Base-by-base conservation (phyloP, 2,329 filamentous ascomycete genomes). In the Diplodia seriata region DNA sequence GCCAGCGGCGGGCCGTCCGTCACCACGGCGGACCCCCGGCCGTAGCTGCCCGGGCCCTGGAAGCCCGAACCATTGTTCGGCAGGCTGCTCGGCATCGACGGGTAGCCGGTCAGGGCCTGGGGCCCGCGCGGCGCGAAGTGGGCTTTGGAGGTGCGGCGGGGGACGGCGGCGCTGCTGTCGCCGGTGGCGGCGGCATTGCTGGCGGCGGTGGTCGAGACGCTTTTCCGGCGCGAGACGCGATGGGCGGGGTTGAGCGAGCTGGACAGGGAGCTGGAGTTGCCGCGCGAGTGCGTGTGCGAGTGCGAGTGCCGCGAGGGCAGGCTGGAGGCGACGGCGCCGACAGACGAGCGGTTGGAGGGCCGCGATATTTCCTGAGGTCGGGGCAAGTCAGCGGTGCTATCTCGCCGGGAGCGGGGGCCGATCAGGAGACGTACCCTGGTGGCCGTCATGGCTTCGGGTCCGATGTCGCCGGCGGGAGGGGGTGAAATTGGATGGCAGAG, bases 181-280 rank as follows among this genome's bases (percentile, higher is more conserved):
- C 91, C 90, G 70, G 94, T 83, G 66, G 91, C 92, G 20, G 91
- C 90, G 55, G 91, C 88, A 80, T 91, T 94, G 78, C 87, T 85
- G 57, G 85, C 86, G 56, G 90, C 87, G 71, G 89, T 90, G 70
- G 92, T 93, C 77, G 87, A 89, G 77, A 97, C 93, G 81, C 94
- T 97, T 87, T 98, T 98, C 74, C 95, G 89, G 75, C 94, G 92
- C 74, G 92, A 93, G 73, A 98, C 89, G 73, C 95, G 91, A 80
- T 97, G 91, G 78, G 88, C 90, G 73, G 89, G 83, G 82, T 94
- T 94, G 76, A 94, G 87, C 68, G 91, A 88, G 69, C 91, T 86
- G 67, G 94, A 90, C 73, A 93, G 85, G 68, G 92, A 94, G 80
- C 95, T 91, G 61, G 92, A 92, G 82, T 93, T 92, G 73, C 88